phyloP scores from a whole-genome alignment of 2,329 filamentous ascomycete species.

The Didymella segeticola region DNA sequence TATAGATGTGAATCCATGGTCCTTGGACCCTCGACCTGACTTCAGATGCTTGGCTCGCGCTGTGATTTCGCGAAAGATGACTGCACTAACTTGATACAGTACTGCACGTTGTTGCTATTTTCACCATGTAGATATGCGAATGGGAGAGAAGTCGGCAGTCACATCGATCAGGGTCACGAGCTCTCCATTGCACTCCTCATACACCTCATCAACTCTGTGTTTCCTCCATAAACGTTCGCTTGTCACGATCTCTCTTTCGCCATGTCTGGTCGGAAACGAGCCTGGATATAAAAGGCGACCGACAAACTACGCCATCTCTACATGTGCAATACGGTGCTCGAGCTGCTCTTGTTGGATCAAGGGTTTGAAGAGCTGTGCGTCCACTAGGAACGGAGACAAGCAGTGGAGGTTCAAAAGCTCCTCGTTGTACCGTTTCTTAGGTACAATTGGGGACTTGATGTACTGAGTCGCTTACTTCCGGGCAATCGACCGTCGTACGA shows the following conservation, averaged over 20 bases:
- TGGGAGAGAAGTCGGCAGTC: too few relatives aligned
- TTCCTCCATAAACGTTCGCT: neutral
- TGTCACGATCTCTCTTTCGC: neutral
- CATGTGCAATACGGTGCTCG: neutral
- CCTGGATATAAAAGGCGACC: neutral
- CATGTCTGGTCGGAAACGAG: neutral
- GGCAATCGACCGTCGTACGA: neutral
- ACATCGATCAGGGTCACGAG: too few relatives aligned
- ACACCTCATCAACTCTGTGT: neutral
- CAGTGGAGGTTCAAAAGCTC: neutral
- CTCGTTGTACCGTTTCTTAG: too few relatives aligned
- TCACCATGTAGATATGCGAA: neutral
- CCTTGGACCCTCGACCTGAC: neutral
- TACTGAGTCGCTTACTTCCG: neutral
- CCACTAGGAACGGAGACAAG: neutral
- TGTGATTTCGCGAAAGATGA: neutral
- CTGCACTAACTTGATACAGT: neutral
- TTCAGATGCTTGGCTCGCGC: neutral
- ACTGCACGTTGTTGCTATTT: neutral
- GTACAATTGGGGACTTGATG: neutral
- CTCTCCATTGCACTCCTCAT: neutral
- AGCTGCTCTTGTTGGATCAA: neutral
- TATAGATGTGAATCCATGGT: neutral
- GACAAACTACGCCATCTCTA: neutral
- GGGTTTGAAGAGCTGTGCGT: neutral